Conservation (phyloP, 331 rosid genomes). For the Saraca asoca region DNA sequence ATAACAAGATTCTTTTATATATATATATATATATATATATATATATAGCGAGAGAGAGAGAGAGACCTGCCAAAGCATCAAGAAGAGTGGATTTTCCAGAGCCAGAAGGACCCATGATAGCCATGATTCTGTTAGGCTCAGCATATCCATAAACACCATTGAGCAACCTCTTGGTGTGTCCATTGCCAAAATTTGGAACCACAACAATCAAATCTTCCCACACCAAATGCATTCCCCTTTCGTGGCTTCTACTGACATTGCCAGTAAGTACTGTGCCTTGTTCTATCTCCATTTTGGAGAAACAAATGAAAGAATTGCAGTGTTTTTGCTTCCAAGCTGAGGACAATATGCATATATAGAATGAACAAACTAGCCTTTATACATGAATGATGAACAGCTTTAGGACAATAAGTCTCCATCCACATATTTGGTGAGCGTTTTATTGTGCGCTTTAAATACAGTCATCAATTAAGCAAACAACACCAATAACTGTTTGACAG, state of each 20-base stretch:
- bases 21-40: too few species aligned
- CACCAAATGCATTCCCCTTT: conserved; percentile 56
- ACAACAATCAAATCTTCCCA: conserved; percentile 80
- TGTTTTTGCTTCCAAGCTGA: too few species aligned
- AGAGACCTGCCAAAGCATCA: conserved; percentile 79
- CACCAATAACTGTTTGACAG: background rate
- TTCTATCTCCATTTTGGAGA: conserved; percentile 39
- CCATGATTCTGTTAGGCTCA: conserved; percentile 87
- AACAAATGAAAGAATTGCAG: too few species aligned
- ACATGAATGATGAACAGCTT: background rate
- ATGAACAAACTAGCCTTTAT: too few species aligned
- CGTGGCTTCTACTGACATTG: background rate
- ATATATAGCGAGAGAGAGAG: background rate
- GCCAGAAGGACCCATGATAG: conserved; percentile 98
- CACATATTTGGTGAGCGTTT: background rate
- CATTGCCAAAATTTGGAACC: conserved; percentile 70
- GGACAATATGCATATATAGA: too few species aligned
- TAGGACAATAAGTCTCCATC: background rate
- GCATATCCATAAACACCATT: conserved; percentile 76
- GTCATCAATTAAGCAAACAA: background rate
- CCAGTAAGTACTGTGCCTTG: background rate
- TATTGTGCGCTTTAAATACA: background rate
- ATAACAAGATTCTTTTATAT: too few species aligned
- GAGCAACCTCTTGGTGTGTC: conserved; percentile 68
- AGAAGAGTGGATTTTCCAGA: conserved; percentile 97